Percentiles rank a stretch among this genome's conserved stretches.
Evolutionary conservation across 2,329 filamentous ascomycete species (phyloP).

Genomic region (Fusarium devonianum): DNA sequence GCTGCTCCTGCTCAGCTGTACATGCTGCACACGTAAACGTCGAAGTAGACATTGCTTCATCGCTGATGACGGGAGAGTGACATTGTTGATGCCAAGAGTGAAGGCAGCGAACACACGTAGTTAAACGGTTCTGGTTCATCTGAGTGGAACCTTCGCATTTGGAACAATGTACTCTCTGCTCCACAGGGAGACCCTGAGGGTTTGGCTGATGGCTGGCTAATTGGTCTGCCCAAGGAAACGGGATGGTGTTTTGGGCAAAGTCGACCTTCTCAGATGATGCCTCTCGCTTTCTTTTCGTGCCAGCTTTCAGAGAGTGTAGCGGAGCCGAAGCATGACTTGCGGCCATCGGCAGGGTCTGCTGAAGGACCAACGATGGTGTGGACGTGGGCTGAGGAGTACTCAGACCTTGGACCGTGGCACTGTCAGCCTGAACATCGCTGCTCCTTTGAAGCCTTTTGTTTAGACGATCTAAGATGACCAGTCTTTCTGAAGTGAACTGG

Average conservation of each 20-base stretch:
- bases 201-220: not conserved
- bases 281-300: constrained; percentile 44
- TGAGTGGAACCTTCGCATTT: constrained; percentile 27
- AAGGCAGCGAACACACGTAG: constrained; percentile 35
- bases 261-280: constrained; percentile 32
- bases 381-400: constrained; percentile 28
- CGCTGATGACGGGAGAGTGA: constrained; percentile 15
- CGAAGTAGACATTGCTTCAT: constrained; percentile 1
- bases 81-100: constrained; percentile 40
- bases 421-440: not conserved
- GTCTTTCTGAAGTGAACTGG: constrained; percentile 42
- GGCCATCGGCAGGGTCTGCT: constrained; percentile 8
- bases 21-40: constrained; percentile 36
- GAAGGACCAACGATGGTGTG: not conserved
- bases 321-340: not conserved
- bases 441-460: constrained; percentile 12
- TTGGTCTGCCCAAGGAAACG: constrained; percentile 35
- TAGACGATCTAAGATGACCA: constrained; percentile 42
- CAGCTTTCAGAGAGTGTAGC: constrained; percentile 6
- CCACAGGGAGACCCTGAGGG: not conserved
- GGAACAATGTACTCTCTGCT: constrained; percentile 12
- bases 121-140: constrained; percentile 5
- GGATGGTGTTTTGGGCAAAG: constrained; percentile 45
- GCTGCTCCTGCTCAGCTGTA: constrained; percentile 11
- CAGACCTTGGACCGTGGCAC: not conserved